Evolutionary conservation across 306 rosid genomes (phyloP), one percentile per base, ranked within the genome.

Genomic region (Cercis canadensis): DNA sequence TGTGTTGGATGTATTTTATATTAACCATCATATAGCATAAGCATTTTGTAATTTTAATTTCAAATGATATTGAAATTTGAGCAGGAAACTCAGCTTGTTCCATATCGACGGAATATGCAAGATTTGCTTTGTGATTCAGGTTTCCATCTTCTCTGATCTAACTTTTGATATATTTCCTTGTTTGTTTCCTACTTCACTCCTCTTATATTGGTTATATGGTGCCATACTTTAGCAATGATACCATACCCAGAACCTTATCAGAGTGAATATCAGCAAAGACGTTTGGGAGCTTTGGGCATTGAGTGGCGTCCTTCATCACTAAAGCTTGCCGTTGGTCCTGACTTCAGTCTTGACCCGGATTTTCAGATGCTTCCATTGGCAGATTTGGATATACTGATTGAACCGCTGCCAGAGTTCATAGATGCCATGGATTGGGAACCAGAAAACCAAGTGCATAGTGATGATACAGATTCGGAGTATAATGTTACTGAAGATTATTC

Each of bases 171-270:
- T 73, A 6, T 44, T 51, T 76, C 45, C 41, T 44, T 24, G 2
- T 59, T 11, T 66, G 58, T 66, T 60, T 37, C n/a, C 9, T 47
- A 13, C 19, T 53, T 52, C 53, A 9, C 59, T 84, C 50, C 75
- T 67, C 50, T 67, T 29, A 29, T 68, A 55, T 66, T 75, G 59
- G 72, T 84, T 83, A 58, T 76, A 49, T 83, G 73, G 62, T 85
- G 75, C 73, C 71, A 66, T 78, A 74, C 14, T 59, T 57, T 85
- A 91, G 99, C 83, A 78, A 86, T 91, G 97, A 83, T 91, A 62
- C 99, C 99, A 21, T 95, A 95, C 80, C 88, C 96, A 13, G 97
- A 95, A 82, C 99, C 99, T 47, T 91, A 91, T 84, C 99, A 95
- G 84, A 89, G 85, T 85, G 85, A 83, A 65, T 95, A 87, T 82